Base-by-base conservation (phyloP, 176 grass and related monocot species). In the Zizania latifolia region DNA sequence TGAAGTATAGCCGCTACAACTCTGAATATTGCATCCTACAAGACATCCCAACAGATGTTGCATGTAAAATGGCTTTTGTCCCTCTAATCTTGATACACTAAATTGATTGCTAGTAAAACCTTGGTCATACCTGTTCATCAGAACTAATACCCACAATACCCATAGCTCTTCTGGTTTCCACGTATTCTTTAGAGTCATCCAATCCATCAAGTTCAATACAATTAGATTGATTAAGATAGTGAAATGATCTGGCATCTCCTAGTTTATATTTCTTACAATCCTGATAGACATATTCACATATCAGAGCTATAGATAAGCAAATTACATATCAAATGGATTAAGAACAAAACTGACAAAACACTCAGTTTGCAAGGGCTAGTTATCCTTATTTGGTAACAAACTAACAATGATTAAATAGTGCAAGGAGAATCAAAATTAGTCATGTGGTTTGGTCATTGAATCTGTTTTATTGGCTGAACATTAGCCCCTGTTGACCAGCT, bases 1-100 rank as follows among this genome's bases (percentile, higher is more conserved):
- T 97, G 94, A 79, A 97, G 94, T 84, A 97, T 97, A 67, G 94
- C 91, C 72, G 91, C 94, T 69, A 97, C 88, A 27, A 93, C 94
- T 77, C 68, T 85, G 62, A 97, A 97, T 87, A 97, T 97, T 50
- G 84, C 94, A 86, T 97, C 90, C 94, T 97, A n/a, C 21, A 85
- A 46, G 43, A 37, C 6, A 64, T 24, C 29, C 31, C 54, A 62
- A 73, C 13, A 65, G 30, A 67, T 59, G 40, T 65, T 51, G 10
- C 21, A 72, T 39, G 26, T 78, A 32, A 53, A 59, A 39, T 72
- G 8, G 46, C 2, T n/a, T n/a, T n/a, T 65, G 57, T 33, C 58
- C 16, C 24, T 73, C 39, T 40, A n/a, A 31, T 57, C 33, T 23
- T 30, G 37, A 41, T 11, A 3, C 41, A 61, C 24, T 26, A 82